These are phyloP conservation scores for Biancaea sappan DNA, from an alignment of 306 rosid genomes.

Conservation along the genomic window DNA sequence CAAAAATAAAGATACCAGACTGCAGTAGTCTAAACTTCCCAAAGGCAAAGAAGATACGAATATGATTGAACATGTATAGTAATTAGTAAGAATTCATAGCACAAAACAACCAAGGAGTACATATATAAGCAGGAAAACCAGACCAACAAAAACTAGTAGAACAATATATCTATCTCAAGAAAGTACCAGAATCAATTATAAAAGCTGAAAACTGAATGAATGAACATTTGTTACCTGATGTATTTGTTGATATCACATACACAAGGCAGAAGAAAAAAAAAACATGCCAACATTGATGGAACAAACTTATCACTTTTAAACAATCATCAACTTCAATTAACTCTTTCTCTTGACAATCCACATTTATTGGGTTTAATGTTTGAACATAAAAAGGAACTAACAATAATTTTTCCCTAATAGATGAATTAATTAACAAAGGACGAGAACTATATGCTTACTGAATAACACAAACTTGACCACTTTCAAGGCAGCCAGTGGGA, in stretches of 20 bases:
- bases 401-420: background rate
- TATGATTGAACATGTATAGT: background rate
- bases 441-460: constrained; percentile 58
- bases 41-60: background rate
- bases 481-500: constrained; percentile 60
- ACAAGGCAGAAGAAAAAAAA: background rate
- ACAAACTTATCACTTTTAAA: background rate
- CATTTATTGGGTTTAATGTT: no score
- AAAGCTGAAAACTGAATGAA: background rate
- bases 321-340: background rate
- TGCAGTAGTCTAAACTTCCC: background rate
- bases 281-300: background rate
- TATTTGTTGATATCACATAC: background rate
- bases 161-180: background rate
- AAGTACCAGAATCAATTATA: background rate
- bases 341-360: background rate
- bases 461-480: constrained; percentile 68
- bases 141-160: background rate
- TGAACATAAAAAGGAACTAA: constrained; percentile 8
- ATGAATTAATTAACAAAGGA: background rate
- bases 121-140: background rate
- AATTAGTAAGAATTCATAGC: background rate
- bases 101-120: background rate
- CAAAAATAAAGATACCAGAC: background rate
- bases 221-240: background rate